phyloP scores from a whole-genome alignment of 768 basidiomycete genomes.

The Suillus ampliporus region DNA sequence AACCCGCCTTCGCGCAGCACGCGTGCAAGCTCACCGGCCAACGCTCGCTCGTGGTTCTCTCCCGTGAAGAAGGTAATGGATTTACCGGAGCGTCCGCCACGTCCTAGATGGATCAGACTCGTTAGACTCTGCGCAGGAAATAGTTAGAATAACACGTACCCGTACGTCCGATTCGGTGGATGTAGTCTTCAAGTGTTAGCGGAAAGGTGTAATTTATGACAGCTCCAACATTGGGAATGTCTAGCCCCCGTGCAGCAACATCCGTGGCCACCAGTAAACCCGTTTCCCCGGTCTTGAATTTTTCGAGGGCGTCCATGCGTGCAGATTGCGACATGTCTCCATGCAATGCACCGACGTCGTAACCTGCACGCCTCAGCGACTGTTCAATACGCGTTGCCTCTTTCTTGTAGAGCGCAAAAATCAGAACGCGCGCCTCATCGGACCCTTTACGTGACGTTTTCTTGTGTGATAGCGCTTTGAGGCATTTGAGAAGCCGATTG shows the following conservation, averaged over 20 bases:
- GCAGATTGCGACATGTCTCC: constrained; percentile 90
- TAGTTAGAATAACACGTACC: constrained; percentile 47
- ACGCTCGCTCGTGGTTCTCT: constrained; percentile 78
- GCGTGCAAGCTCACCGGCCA: constrained; percentile 93
- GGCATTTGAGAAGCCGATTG: constrained; percentile 60
- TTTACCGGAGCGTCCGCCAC: constrained; percentile 88
- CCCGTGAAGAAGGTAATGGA: constrained; percentile 98
- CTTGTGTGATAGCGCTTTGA: constrained; percentile 62
- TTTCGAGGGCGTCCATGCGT: constrained; percentile 83
- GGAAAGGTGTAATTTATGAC: constrained; percentile 99
- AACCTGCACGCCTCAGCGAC: constrained; percentile 75
- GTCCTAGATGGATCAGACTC: constrained; percentile 54
- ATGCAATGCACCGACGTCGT: constrained; percentile 82
- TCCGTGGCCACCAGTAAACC: constrained; percentile 94
- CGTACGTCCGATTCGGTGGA: constrained; percentile 90
- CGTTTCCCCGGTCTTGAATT: constrained; percentile 83
- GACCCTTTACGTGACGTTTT: constrained; percentile 58
- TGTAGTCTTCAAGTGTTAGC: constrained; percentile 91
- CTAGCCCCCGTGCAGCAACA: constrained; percentile 95
- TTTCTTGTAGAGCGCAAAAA: constrained; percentile 98
- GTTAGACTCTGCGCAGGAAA: neutral
- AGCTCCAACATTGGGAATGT: constrained; percentile 93
- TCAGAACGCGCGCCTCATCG: constrained; percentile 72
- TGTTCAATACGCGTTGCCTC: constrained; percentile 91
- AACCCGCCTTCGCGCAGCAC: constrained; percentile 90